Conservation (phyloP, 2,329 filamentous ascomycete genomes). For the Exophiala phaeomuriformis region DNA sequence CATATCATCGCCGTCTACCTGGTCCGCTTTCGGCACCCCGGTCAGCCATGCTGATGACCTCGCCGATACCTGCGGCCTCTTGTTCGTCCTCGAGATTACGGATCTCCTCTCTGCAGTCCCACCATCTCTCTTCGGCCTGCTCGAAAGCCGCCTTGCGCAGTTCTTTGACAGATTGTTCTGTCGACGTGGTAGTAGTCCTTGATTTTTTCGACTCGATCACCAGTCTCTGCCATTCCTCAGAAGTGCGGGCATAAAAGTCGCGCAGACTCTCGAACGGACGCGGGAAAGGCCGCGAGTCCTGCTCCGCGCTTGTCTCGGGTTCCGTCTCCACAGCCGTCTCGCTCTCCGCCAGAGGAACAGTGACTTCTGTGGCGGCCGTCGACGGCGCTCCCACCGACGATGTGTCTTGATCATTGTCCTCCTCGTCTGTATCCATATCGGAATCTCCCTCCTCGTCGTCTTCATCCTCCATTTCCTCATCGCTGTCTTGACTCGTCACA, state of each 20-base stretch:
- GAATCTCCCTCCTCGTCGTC: constrained; percentile 38
- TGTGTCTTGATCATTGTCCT: constrained; percentile 35
- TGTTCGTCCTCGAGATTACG: constrained; percentile 88
- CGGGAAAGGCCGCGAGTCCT: constrained; percentile 68
- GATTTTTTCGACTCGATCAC: constrained; percentile 67
- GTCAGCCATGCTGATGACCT: constrained; percentile 82
- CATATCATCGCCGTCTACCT: neutral
- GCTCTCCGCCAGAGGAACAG: constrained; percentile 26
- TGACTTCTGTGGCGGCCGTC: constrained; percentile 35
- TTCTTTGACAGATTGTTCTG: constrained; percentile 70
- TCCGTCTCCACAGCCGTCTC: constrained; percentile 31
- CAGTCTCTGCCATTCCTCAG: constrained; percentile 82
- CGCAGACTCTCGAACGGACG: constrained; percentile 82
- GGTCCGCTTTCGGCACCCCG: constrained; percentile 49
- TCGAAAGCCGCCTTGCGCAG: constrained; percentile 86
- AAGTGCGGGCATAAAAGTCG: constrained; percentile 86
- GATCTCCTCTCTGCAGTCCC: constrained; percentile 94
- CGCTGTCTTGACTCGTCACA: constrained; percentile 55
- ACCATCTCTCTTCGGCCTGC: constrained; percentile 94
- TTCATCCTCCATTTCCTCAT: constrained; percentile 43
- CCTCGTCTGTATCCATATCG: constrained; percentile 41
- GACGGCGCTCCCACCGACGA: constrained; percentile 36
- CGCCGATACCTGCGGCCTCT: constrained; percentile 87
- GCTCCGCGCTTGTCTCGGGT: constrained; percentile 40
- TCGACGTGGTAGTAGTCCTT: constrained; percentile 46